Conservation (phyloP, 768 basidiomycete genomes). For the Dentipellis fragilis region DNA sequence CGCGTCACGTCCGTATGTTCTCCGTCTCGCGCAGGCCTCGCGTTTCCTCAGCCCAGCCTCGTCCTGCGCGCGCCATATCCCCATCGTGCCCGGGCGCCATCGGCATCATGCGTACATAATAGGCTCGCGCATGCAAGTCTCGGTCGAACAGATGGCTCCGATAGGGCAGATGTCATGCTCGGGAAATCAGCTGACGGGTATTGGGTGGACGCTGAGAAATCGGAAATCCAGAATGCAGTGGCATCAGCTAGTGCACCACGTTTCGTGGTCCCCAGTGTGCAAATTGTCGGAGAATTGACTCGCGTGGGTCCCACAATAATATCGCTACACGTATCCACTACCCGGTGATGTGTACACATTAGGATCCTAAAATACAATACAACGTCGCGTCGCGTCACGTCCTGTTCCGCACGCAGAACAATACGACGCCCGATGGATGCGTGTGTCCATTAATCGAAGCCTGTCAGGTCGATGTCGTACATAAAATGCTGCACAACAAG, state of each 20-base stretch:
- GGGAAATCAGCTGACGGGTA: background rate
- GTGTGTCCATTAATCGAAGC: slow-evolving; percentile 30
- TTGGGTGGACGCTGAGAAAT: background rate
- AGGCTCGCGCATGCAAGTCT: background rate
- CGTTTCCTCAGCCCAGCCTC: too few relatives aligned
- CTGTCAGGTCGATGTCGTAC: slow-evolving; percentile 48
- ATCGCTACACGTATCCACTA: background rate
- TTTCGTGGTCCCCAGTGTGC: background rate
- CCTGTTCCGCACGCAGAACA: background rate
- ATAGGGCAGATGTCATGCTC: background rate
- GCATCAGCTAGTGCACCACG: background rate
- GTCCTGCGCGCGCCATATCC: too few relatives aligned
- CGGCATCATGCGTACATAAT: background rate
- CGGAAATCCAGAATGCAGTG: background rate
- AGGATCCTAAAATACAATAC: background rate
- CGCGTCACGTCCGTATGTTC: too few relatives aligned
- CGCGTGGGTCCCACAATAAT: background rate
- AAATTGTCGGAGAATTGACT: background rate
- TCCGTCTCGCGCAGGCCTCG: too few relatives aligned
- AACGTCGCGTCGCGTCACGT: too few relatives aligned
- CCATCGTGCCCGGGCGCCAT: background rate
- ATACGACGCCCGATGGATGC: background rate
- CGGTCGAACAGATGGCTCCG: background rate
- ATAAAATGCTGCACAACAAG: slow-evolving; percentile 30
- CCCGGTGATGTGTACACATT: background rate